Base-by-base conservation (phyloP, 192 early-diverging fungal genomes). In the Jimgerdemannia flammicorona region DNA sequence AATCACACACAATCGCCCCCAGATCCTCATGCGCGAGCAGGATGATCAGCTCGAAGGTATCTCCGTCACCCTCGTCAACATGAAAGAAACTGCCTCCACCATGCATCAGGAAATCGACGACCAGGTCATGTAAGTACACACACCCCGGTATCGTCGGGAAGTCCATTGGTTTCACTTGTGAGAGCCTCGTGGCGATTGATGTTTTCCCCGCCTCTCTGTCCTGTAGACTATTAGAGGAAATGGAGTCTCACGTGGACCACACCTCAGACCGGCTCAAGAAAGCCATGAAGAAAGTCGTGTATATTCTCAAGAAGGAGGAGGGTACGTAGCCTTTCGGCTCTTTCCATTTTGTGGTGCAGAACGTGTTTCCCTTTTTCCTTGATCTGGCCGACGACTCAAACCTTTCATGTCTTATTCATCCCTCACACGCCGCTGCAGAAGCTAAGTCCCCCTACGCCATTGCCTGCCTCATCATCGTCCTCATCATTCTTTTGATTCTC, bases 1-100 rank as follows among this genome's bases (percentile, higher is more conserved):
- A 14, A 65, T 19, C 64, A 14, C 19, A 65, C 19, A n/a, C 19
- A 71, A 2, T 19, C 66, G 8, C 68, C 19, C 20, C 14, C 70
- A 90, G 86, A 79, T 88, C 42, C 66, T 90, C 54, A 79, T 90
- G 73, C 79, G 85, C 74, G 87, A 90, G 49, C 88, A 90, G 72
- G 88, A 90, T 69, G 77, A 82, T 7, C 88, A 90, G 66, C 54
- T 90, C 72, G 87, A 90, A 44, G 72, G 76, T n/a, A 84, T 90
- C 19, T 81, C 83, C 76, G 83, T 83, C 66, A 90, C 88, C 18
- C 75, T 88, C 3, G 69, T 81, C 9, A 88, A 90, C 69, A 79
- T 90, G 70, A 82, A 86, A 43, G 88, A 86, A n/a, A 90, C 88
- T 79, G 88, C 88, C 19, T 74, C 80, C 3, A 87, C 85, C 0